Evolutionary conservation across 2,329 filamentous ascomycete genomes (phyloP).

Genomic region (Fusarium concolor): DNA sequence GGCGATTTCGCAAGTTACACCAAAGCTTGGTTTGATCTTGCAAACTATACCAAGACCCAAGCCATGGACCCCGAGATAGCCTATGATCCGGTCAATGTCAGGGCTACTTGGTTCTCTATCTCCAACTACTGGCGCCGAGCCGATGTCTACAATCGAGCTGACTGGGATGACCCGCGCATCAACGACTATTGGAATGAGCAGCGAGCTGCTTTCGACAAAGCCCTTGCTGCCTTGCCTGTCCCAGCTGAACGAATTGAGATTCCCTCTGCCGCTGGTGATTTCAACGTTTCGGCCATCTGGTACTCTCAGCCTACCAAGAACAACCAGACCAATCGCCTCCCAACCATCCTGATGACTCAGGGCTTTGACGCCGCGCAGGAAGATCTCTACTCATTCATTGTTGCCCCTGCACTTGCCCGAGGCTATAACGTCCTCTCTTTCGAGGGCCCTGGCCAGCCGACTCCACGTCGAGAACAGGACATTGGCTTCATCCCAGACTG

Average conservation of each 20-base stretch:
- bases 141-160: conserved; percentile 56
- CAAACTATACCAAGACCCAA: conserved; percentile 34
- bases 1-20: conserved; percentile 43
- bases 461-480: conserved; percentile 16
- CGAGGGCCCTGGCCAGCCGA: conserved; percentile 33
- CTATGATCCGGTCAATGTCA: conserved; percentile 42
- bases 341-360: conserved; percentile 16
- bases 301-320: conserved; percentile 38
- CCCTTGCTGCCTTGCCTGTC: conserved; percentile 50
- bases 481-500: conserved; percentile 33
- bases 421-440: conserved; percentile 26
- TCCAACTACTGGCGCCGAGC: conserved; percentile 57
- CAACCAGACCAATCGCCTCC: background rate
- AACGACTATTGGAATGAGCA: conserved; percentile 53
- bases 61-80: conserved; percentile 33
- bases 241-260: conserved; percentile 53
- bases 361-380: conserved; percentile 35
- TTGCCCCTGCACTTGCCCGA: conserved; percentile 12
- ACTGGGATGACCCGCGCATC: conserved; percentile 56
- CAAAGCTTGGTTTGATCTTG: conserved; percentile 38
- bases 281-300: conserved; percentile 53
- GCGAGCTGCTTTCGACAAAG: conserved; percentile 54
- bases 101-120: conserved; percentile 51
- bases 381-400: conserved; percentile 13
- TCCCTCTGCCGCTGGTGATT: conserved; percentile 28